A percentile compares a stretch with the other conserved stretches of the same genome.
phyloP scores from a whole-genome alignment of 768 basidiomycete species.

The Pisolithus sp. region DNA sequence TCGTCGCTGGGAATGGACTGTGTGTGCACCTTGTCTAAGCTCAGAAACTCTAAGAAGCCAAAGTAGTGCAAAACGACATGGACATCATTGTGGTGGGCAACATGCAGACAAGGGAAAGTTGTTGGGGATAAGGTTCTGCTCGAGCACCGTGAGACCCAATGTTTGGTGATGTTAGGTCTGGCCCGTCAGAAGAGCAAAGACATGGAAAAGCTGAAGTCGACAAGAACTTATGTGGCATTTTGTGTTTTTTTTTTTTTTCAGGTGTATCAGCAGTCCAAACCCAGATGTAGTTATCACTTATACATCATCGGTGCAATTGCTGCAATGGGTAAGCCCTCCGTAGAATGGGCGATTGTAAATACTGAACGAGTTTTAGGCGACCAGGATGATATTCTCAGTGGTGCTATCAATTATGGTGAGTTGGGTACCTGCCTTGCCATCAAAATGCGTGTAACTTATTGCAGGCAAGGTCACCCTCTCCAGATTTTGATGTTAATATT shows the following conservation, averaged over 20 bases:
- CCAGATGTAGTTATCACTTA: constrained; percentile 43
- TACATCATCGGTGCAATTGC: constrained; percentile 55
- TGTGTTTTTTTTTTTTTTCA: constrained; percentile 71
- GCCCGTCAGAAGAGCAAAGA: constrained; percentile 42
- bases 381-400: constrained; percentile 65
- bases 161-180: constrained; percentile 66
- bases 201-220: constrained; percentile 23
- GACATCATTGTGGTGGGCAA: constrained; percentile 12
- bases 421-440: background rate
- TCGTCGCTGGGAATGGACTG: constrained; percentile 52
- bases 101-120: constrained; percentile 43
- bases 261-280: constrained; percentile 62
- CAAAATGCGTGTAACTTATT: background rate
- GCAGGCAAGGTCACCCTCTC: background rate
- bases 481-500: too few relatives aligned
- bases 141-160: constrained; percentile 31
- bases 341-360: background rate
- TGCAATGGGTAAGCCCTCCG: constrained; percentile 35
- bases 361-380: constrained; percentile 14
- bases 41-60: constrained; percentile 65
- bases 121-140: constrained; percentile 57
- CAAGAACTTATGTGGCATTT: constrained; percentile 38
- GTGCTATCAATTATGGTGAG: constrained; percentile 62
- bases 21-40: constrained; percentile 73
- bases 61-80: constrained; percentile 24